A percentile compares a stretch with the other conserved stretches of the same genome.
Conservation (phyloP, 2,329 filamentous ascomycete genomes). For the Claviceps purpurea region DNA sequence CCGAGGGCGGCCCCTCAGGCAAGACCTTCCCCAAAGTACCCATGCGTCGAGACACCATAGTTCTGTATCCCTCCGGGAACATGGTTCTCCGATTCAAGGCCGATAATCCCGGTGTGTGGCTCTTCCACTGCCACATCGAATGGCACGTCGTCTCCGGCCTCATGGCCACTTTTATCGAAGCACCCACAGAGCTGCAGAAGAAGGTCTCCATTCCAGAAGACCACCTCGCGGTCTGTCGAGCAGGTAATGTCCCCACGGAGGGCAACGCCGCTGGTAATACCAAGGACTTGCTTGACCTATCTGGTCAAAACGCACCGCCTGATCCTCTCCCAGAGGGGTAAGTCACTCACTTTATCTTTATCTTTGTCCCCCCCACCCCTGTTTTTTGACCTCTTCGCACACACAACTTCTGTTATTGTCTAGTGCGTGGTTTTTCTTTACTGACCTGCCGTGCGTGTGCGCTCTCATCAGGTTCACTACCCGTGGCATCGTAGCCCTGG, state of each 20-base stretch:
- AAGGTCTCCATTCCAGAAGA: conserved; percentile 44
- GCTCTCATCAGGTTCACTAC: conserved; percentile 44
- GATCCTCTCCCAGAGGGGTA: conserved; percentile 48
- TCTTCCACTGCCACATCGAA: conserved; percentile 72
- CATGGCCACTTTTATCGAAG: conserved; percentile 50
- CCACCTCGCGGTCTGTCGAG: conserved; percentile 45
- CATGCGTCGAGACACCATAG: conserved; percentile 55
- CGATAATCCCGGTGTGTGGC: conserved; percentile 56
- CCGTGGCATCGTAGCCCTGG: conserved; percentile 58
- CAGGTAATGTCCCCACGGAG: conserved; percentile 30
- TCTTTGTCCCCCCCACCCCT: neutral
- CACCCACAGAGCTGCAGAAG: conserved; percentile 48
- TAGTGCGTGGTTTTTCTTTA: neutral
- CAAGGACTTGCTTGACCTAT: conserved; percentile 46
- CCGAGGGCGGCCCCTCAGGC: conserved; percentile 28
- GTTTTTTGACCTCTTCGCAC: neutral
- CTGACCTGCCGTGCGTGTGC: neutral
- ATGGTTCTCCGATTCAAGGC: conserved; percentile 55
- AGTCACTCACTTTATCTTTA: conserved; percentile 6
- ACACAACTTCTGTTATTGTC: too few relatives aligned
- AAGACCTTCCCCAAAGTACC: conserved; percentile 38
- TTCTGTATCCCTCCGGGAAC: conserved; percentile 52
- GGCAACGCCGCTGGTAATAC: conserved; percentile 71
- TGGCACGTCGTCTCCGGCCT: conserved; percentile 63
- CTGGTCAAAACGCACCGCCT: conserved; percentile 43